phyloP scores from a whole-genome alignment of 352 stramenopile genomes.

The Pythium aristosporum region DNA sequence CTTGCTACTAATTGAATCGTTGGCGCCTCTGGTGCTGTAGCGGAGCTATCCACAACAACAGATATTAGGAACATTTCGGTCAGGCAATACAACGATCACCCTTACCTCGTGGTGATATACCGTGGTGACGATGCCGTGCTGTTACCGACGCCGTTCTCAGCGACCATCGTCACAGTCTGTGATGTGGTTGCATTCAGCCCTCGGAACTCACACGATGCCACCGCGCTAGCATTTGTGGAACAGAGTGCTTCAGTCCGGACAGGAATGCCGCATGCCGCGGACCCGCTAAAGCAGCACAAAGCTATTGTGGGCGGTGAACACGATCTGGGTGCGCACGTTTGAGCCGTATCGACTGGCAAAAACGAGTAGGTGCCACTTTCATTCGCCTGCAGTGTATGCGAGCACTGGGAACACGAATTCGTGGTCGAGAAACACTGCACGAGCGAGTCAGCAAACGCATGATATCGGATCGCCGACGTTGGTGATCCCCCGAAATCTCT shows the following conservation, averaged over 20 bases:
- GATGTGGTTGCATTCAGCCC: slow-evolving; percentile 32
- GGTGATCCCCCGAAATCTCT: slow-evolving; percentile 35
- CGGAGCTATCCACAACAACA: slow-evolving; percentile 16
- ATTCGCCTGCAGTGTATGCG: slow-evolving; percentile 4
- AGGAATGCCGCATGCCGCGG: slow-evolving; percentile 28
- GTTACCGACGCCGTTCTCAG: slow-evolving; percentile 37
- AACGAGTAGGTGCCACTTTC: not conserved
- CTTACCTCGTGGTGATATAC: slow-evolving; percentile 29
- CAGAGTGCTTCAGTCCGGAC: slow-evolving; percentile 22
- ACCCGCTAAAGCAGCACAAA: slow-evolving; percentile 26
- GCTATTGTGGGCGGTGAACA: slow-evolving; percentile 12
- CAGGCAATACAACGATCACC: not conserved
- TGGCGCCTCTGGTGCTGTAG: slow-evolving; percentile 29
- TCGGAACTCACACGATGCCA: slow-evolving; percentile 24
- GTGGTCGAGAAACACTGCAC: slow-evolving; percentile 24
- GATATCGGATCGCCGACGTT: slow-evolving; percentile 25
- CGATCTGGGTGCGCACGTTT: not conserved
- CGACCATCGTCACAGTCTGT: slow-evolving; percentile 32
- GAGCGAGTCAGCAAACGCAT: slow-evolving; percentile 25
- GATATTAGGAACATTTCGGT: not conserved
- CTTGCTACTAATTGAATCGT: slow-evolving; percentile 20
- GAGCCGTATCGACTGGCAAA: not conserved
- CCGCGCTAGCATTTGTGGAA: not conserved
- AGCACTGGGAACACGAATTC: slow-evolving; percentile 30
- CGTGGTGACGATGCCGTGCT: slow-evolving; percentile 25